Base-by-base conservation (phyloP, 108 stramenopile genomes). In the Cyclotella kingstonii region DNA sequence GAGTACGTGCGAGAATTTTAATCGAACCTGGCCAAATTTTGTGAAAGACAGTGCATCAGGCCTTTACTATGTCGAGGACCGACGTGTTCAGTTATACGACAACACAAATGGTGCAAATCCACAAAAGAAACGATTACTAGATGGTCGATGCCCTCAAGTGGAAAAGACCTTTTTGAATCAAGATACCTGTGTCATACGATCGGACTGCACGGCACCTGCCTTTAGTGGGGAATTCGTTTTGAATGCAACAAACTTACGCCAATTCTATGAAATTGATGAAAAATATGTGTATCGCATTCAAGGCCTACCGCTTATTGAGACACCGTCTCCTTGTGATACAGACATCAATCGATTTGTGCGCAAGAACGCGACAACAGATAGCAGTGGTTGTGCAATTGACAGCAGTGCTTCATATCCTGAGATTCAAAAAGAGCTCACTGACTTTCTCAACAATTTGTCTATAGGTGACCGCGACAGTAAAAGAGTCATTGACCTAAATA, bases 51-150 rank as follows among this genome's bases (percentile, higher is more conserved):
- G 4, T 34, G 8, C 31, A 6, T 34, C 51, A 9, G 60, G 51
- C 29, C 25, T 48, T 8, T 70, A 63, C 52, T 70, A 70, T 44
- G 48, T 70, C 2, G 69, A 70, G 52, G 69, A 70, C 49, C 60
- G 69, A 25, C 49, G 69, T 11, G 49, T 63, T 6, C 19, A 63
- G 21, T 3, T 70, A 6, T 34, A 42, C 25, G 60, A 63, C 2
- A 54, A 53, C 26, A 63, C 54, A 28, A 52, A 63, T 18, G 41
- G 42, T n/a, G 12, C 25, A 3, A 44, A 19, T 11, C 38, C 63
- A 5, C 23, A 19, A 27, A 47, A 47, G 34, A 63, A 47, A n/a
- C 53, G 69, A 29, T 17, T 63, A 28, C 54, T 63, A 4, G 54
- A 38, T 1, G 56, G 56, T 17, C 29, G 35, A 29, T 72, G 70